phyloP scores from a whole-genome alignment of 2,329 filamentous ascomycete species.

The Aureobasidium sp. region DNA sequence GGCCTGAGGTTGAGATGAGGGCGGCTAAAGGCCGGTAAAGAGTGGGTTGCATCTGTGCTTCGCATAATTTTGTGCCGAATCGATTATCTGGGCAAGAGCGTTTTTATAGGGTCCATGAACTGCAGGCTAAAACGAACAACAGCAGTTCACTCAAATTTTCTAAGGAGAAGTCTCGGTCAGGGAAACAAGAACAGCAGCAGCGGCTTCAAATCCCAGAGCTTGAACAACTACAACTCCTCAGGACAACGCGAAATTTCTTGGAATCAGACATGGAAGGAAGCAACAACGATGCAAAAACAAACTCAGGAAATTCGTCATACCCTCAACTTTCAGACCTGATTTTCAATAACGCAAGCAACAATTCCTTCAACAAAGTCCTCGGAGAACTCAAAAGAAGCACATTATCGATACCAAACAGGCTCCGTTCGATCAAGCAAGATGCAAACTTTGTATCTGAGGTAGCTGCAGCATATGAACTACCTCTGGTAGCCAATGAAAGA shows the following conservation, averaged over 20 bases:
- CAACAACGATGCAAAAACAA: neutral
- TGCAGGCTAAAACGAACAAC: neutral
- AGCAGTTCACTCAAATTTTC: neutral
- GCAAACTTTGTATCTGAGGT: conserved; percentile 63
- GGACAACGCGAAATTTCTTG: neutral
- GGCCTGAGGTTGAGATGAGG: neutral
- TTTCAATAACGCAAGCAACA: conserved; percentile 43
- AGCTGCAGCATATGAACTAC: conserved; percentile 48
- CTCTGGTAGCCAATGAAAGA: conserved; percentile 83
- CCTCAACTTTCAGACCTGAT: conserved; percentile 33
- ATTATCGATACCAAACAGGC: conserved; percentile 70
- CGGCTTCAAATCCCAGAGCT: too few species aligned
- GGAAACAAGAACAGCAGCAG: neutral
- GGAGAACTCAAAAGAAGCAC: conserved; percentile 66
- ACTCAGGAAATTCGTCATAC: neutral
- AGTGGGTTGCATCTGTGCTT: neutral
- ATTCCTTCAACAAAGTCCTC: conserved; percentile 61
- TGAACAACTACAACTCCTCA: neutral
- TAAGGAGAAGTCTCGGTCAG: neutral
- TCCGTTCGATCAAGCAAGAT: conserved; percentile 69
- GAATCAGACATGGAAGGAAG: neutral
- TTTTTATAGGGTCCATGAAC: neutral
- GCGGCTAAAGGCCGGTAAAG: neutral
- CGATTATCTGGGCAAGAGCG: neutral
- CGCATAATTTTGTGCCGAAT: neutral